Base-by-base conservation (phyloP, 306 rosid genomes). In the Quercus engelmannii region DNA sequence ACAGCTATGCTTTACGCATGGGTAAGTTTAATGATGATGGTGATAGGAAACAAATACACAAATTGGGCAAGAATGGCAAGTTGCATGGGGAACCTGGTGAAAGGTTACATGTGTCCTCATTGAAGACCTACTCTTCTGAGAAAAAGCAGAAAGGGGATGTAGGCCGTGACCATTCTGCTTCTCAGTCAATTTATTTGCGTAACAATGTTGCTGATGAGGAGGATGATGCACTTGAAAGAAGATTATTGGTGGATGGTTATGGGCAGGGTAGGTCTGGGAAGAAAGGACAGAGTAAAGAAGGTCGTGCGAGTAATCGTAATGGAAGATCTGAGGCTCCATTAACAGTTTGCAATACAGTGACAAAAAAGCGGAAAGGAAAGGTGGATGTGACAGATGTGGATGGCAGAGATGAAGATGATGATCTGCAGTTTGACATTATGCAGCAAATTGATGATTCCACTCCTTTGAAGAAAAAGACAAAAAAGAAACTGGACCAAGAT, bases 291-390 rank as follows among this genome's bases (percentile, higher is more conserved):
- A 92, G 86, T 18, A 81, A 52, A 76, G 94, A 76, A 72, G 76
- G 84, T 15, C 80, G 63, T 76, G 76, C 74, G 83, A 86, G 75
- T 69, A 83, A 83, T 38, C 86, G 74, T 25, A 54, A 7, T 73
- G 97, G 90, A 84, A 87, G 84, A 83, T 81, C 91, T 62, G 91
- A 96, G 69, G 94, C 88, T 43, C 89, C 91, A 62, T 82, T 96
- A 57, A 85, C 83, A 59, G 97, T 89, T 33, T 91, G 97, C 87
- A 93, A 81, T 84, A 69, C 88, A 31, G 80, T 73, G 55, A 74
- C 76, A 14, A 96, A 87, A 91, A 96, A 89, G 88, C 75, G 93
- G 76, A 93, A 93, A 84, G 85, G 82, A 85, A 93, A 92, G 82
- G 86, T 70, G 78, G 86, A 80, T 57, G 68, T 69, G 17, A 69